A percentile compares a stretch with the other conserved stretches of the same genome.
These are phyloP conservation scores for Wickerhamiella brachini DNA, from an alignment of 805 yeast genomes.

Conservation along the genomic window DNA sequence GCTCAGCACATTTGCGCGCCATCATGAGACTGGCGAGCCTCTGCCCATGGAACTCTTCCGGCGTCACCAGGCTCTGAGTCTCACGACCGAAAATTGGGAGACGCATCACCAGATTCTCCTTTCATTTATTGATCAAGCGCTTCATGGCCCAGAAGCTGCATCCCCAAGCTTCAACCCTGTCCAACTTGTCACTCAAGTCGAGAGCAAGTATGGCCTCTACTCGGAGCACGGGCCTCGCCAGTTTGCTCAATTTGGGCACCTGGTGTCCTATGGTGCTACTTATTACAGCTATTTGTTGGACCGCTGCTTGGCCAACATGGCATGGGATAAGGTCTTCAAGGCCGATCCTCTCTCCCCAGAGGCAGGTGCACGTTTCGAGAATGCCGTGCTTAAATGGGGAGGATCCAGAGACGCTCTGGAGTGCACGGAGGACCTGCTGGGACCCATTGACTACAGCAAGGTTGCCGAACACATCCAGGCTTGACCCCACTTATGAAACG, in stretches of 20 bases:
- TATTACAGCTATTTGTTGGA: slow-evolving; percentile 87
- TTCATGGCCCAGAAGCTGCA: slow-evolving; percentile 37
- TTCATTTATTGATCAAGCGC: slow-evolving; percentile 74
- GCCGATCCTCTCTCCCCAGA: slow-evolving; percentile 53
- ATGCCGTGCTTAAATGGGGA: slow-evolving; percentile 77
- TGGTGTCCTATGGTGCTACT: slow-evolving; percentile 85
- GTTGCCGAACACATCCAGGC: slow-evolving; percentile 9
- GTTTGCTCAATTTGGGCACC: slow-evolving; percentile 91
- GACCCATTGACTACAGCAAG: slow-evolving; percentile 25
- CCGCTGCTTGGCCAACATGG: slow-evolving; percentile 76
- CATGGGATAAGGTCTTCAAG: slow-evolving; percentile 64
- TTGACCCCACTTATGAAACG: no score
- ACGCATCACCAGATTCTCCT: slow-evolving; percentile 76
- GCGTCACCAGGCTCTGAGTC: slow-evolving; percentile 3
- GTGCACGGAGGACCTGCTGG: slow-evolving; percentile 68
- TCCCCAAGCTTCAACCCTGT: slow-evolving; percentile 39
- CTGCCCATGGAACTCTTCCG: slow-evolving; percentile 29
- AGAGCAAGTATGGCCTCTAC: slow-evolving; percentile 43
- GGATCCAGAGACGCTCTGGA: slow-evolving; percentile 85
- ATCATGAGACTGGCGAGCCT: slow-evolving; percentile 50
- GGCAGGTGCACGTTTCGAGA: slow-evolving; percentile 65
- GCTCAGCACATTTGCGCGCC: slow-evolving; percentile 55
- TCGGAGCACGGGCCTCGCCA: slow-evolving; percentile 43
- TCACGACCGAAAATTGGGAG: slow-evolving; percentile 43
- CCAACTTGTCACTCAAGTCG: slow-evolving; percentile 51